A percentile compares a stretch with the other conserved stretches of the same genome.
Evolutionary conservation across 108 stramenopile species (phyloP).

Genomic region (Nannochloropsis gaditana): DNA sequence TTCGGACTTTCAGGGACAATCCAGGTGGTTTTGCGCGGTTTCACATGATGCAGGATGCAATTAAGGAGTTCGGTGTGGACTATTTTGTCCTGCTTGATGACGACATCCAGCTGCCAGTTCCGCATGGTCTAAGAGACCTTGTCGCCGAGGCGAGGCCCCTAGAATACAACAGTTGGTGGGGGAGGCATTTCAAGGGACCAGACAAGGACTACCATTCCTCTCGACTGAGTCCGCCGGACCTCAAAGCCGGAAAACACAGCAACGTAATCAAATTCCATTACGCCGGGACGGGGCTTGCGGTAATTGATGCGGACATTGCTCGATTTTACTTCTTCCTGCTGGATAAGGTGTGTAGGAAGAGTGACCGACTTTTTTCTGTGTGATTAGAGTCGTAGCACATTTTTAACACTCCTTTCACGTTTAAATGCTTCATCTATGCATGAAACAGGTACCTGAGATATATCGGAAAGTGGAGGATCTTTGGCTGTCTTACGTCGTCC

Average conservation of each 20-base stretch:
- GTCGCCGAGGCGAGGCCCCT: neutral
- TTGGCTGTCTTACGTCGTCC: slow-evolving; percentile 12
- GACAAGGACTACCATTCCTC: neutral
- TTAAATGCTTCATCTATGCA: neutral
- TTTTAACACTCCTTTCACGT: neutral
- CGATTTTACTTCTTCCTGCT: slow-evolving; percentile 6
- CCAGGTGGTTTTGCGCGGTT: neutral
- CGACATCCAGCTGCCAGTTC: neutral
- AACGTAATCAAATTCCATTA: neutral
- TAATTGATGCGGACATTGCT: neutral
- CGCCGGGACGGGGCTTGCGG: slow-evolving; percentile 6
- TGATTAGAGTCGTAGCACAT: neutral
- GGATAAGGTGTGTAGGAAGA: neutral
- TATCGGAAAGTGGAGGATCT: slow-evolving; percentile 20
- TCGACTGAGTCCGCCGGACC: neutral
- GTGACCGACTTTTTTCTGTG: neutral
- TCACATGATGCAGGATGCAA: neutral
- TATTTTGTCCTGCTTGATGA: slow-evolving; percentile 4
- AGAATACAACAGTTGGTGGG: slow-evolving; percentile 7
- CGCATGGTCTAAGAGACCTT: neutral
- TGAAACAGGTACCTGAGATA: neutral
- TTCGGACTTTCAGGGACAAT: neutral
- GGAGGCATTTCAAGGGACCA: neutral
- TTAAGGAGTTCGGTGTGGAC: neutral
- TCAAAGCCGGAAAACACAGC: neutral